Evolutionary conservation across 2,329 filamentous ascomycete species (phyloP), one percentile per base, ranked within the genome.

Genomic region (Penicillium sclerotiorum): DNA sequence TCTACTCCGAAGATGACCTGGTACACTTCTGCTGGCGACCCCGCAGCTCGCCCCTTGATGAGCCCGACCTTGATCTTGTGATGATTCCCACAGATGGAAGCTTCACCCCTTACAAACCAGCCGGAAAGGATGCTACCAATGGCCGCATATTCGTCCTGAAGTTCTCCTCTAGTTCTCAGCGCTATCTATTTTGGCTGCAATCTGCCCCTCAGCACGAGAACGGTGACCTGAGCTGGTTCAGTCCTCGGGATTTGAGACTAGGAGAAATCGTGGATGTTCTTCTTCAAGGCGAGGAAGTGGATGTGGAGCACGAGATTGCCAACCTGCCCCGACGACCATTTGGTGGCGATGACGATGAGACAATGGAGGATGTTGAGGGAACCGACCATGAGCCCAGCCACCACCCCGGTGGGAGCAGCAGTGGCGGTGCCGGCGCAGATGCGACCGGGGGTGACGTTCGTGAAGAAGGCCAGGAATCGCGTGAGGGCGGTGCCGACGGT

Each of bases 11-110:
- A 79, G 93, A 96, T 86, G 93, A 96, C 45, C 83, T 99, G 53
- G 81, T 95, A 53, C 92, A 96, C 77, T 96, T 99, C 77, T 96
- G 92, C 82, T 99, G 95, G 95, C 88, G 92, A 59, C 86, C 89
- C 64, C 87, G 94, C 59, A 81, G 79, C 59, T 82, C 84, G 50
- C 78, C 86, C 18, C 74, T 90, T 59, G 83, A 88, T 56, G 76
- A 88, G 51, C 87, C 92, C 50, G 88, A 94, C 53, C 76, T 96
- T 56, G 92, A 99, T 69, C 82, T 99, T 30, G 84, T 96, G 63
- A 96, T 96, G 89, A 86, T 99, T 45, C 93, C 94, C 18, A 81
- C 82, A 46, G 95, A 99, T 70, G 90, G 89, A 61, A 86, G 84
- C 64, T 99, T 99, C 73, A 79, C 85, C 11, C 90, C 92, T 7